Evolutionary conservation across 805 yeast genomes (phyloP), one percentile per base, ranked within the genome.

Genomic region (Saccharomycopsis capsularis): DNA sequence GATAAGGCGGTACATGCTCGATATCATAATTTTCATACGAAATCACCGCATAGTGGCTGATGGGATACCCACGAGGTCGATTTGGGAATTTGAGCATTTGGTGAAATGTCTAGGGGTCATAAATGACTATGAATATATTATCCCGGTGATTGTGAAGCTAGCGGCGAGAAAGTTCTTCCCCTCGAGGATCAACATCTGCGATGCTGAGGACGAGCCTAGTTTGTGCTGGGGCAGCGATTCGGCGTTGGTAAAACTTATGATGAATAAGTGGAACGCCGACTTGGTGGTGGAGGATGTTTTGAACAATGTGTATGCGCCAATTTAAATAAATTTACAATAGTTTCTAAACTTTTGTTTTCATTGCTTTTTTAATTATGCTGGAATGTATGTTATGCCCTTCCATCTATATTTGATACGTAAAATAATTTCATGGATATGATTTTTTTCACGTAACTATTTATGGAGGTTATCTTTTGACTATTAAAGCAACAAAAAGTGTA

Each of bases 201-300:
- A 58, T 2, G 64, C 77, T 0, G 63, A 63, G 16, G 68, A 74
- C 23, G 86, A 81, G 55, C 73, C 80, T 0, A 66, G 78, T 2
- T 57, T 78, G 29, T 63, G 68, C 39, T 81, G 78, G 63, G 85
- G 86, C 1, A 73, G 82, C 40, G 82, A 79, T 52, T 52, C 64
- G 13, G 64, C 58, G 9, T 50, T 76, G 16, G 67, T 73, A 3
- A 59, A 61, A 18, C 69, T 67, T 44, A 60, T 78, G 59, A 56
- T 75, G 54, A 59, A 58, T 32, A 65, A 66, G 40, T 71, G 81
- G 69, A 72, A 70, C 44, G 70, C 69, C 0, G 74, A 70, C 15
- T 56, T 74, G 40, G 69, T 81, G 0, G 66, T 79, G 0, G 82
- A 76, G 44, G 75, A 75, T 49, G 76, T 78, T 2, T 55, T 81